Evolutionary conservation across 2,329 filamentous ascomycete species (phyloP).

Genomic region (Exophiala sideris): DNA sequence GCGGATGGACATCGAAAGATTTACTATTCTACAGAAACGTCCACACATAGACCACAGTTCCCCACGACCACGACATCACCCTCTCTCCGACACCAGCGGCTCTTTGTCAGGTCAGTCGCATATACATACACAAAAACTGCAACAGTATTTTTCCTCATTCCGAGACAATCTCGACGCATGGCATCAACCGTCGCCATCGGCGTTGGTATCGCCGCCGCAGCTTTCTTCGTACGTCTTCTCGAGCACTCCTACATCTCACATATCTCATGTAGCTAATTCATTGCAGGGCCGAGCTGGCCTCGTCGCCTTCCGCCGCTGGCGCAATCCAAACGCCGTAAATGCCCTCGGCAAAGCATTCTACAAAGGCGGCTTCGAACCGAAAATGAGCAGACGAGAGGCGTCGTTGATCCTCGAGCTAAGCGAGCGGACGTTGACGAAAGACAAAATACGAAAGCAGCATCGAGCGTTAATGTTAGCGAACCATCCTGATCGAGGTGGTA

Average conservation of each 20-base stretch:
- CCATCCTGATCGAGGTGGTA: conserved; percentile 95
- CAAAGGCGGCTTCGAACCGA: conserved; percentile 96
- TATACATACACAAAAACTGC: not conserved
- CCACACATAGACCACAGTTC: not conserved
- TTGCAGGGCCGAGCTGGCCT: conserved; percentile 82
- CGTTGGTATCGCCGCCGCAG: conserved; percentile 54
- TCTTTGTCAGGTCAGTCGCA: not conserved
- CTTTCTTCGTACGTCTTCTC: conserved; percentile 68
- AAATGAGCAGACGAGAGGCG: conserved; percentile 91
- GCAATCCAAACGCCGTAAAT: conserved; percentile 62
- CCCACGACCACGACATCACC: not conserved
- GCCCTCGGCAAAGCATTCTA: conserved; percentile 89
- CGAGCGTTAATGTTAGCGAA: conserved; percentile 94
- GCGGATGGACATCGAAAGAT: not conserved
- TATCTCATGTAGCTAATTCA: not conserved
- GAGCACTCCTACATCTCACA: conserved; percentile 1
- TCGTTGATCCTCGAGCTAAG: conserved; percentile 88
- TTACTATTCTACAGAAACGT: not conserved
- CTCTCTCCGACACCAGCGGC: not conserved
- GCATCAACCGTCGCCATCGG: conserved; percentile 43
- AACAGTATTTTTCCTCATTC: not conserved
- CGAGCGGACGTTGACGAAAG: conserved; percentile 82
- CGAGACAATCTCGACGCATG: conserved; percentile 31
- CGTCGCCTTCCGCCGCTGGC: conserved; percentile 79
- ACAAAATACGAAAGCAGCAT: conserved; percentile 93